A percentile compares a stretch with the other conserved stretches of the same genome.
These are phyloP conservation scores for Coemansia furcata DNA, from an alignment of 192 early-diverging fungal genomes.

Conservation along the genomic window DNA sequence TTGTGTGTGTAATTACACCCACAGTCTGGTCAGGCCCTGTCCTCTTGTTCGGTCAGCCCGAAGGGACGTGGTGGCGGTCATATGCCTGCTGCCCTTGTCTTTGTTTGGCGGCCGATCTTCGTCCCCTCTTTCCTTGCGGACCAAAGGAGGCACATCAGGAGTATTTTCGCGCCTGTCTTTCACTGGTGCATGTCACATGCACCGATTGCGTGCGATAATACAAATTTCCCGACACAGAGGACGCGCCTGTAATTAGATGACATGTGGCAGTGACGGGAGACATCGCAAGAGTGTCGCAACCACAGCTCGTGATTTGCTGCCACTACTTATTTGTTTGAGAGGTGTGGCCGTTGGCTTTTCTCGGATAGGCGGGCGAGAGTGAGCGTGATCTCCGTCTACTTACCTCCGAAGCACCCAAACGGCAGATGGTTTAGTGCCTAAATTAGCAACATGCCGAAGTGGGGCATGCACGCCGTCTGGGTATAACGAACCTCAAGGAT, in stretches of 20 bases:
- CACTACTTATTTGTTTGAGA: neutral
- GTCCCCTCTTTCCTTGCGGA: neutral
- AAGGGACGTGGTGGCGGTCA: neutral
- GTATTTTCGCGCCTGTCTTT: neutral
- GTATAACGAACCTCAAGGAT: neutral
- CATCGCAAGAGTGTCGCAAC: neutral
- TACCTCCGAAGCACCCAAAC: neutral
- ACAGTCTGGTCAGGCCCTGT: neutral
- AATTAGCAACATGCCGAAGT: neutral
- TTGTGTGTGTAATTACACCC: neutral
- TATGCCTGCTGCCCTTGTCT: neutral
- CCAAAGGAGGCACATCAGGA: neutral
- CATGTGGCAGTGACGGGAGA: neutral
- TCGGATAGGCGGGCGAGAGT: neutral
- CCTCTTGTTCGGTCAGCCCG: neutral
- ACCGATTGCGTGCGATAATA: slow-evolving; percentile 1
- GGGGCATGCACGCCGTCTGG: neutral
- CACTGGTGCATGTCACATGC: neutral
- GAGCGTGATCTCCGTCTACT: neutral
- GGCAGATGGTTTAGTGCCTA: neutral
- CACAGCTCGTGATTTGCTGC: neutral
- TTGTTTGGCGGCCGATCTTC: neutral
- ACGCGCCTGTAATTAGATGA: neutral
- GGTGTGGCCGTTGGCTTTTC: neutral
- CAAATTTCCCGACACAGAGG: neutral